Conservation (phyloP, 164 flowering plant genomes). For the Sedum album region DNA sequence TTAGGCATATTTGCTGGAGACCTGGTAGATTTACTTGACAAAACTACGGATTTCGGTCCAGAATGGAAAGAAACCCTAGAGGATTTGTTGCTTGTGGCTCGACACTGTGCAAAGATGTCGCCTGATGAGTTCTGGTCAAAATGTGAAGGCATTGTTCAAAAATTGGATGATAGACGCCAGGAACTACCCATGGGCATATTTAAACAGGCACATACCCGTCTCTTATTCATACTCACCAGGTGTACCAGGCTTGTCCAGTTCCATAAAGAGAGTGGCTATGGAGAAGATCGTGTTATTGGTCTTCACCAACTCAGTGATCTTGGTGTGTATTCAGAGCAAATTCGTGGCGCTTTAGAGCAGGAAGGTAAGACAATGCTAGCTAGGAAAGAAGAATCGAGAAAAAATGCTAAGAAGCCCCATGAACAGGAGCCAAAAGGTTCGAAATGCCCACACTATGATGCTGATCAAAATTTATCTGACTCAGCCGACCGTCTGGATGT, state of each 20-base stretch:
- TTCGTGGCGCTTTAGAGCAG: slow-evolving; percentile 21
- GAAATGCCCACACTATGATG: slow-evolving; percentile 23
- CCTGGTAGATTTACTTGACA: slow-evolving; percentile 66
- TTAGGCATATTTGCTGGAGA: slow-evolving; percentile 80
- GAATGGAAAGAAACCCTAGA: slow-evolving; percentile 72
- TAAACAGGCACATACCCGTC: slow-evolving; percentile 78
- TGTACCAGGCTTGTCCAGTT: slow-evolving; percentile 92
- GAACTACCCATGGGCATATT: slow-evolving; percentile 75
- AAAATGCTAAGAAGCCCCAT: slow-evolving; percentile 27
- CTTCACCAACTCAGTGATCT: slow-evolving; percentile 90
- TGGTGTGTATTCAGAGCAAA: slow-evolving; percentile 75
- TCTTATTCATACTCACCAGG: slow-evolving; percentile 87
- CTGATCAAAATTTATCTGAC: slow-evolving; percentile 17
- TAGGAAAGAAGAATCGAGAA: slow-evolving; percentile 30
- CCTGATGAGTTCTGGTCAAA: slow-evolving; percentile 80
- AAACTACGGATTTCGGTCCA: slow-evolving; percentile 40
- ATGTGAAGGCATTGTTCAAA: slow-evolving; percentile 89
- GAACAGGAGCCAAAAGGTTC: slow-evolving; percentile 24
- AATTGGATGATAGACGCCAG: slow-evolving; percentile 85
- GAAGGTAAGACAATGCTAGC: slow-evolving; percentile 22
- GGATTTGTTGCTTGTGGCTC: slow-evolving; percentile 70
- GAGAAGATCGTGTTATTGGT: slow-evolving; percentile 60
- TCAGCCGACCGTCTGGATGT: slow-evolving; percentile 36
- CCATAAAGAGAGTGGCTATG: slow-evolving; percentile 81
- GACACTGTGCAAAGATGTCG: slow-evolving; percentile 75